These are phyloP conservation scores for Emmonsia crescens DNA, from an alignment of 2,329 filamentous ascomycete genomes.

Conservation along the genomic window DNA sequence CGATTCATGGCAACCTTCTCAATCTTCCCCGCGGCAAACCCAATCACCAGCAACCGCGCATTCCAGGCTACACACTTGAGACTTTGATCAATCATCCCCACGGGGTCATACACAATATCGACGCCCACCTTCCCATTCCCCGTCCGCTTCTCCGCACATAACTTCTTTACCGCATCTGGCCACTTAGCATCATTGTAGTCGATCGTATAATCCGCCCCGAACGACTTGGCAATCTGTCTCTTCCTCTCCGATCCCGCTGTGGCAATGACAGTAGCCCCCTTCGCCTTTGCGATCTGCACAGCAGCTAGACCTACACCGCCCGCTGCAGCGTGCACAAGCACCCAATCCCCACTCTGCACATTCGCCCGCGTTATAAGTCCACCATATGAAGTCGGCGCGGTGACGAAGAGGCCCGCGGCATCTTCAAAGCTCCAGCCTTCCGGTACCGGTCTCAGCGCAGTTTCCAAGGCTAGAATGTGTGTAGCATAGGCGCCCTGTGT, in stretches of 20 bases:
- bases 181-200: constrained; percentile 65
- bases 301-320: constrained; percentile 86
- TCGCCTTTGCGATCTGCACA: constrained; percentile 87
- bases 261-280: constrained; percentile 84
- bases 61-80: constrained; percentile 94
- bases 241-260: constrained; percentile 76
- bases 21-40: constrained; percentile 76
- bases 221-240: constrained; percentile 63
- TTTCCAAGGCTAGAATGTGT: constrained; percentile 56
- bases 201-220: constrained; percentile 74
- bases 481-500: constrained; percentile 79
- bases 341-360: constrained; percentile 69
- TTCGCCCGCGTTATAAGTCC: constrained; percentile 68
- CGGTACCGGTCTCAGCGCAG: constrained; percentile 61
- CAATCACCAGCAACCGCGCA: constrained; percentile 74
- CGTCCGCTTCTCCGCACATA: constrained; percentile 46
- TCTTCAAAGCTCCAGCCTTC: constrained; percentile 72
- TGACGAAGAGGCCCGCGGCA: constrained; percentile 82
- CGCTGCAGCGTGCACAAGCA: constrained; percentile 84
- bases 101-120: constrained; percentile 91
- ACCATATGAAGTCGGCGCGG: constrained; percentile 80
- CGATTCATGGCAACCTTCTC: constrained; percentile 91
- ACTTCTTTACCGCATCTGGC: constrained; percentile 59
- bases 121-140: constrained; percentile 59
- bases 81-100: constrained; percentile 75